Conservation (phyloP, 129 eudicot species). For the Flaveria sonorensis region DNA sequence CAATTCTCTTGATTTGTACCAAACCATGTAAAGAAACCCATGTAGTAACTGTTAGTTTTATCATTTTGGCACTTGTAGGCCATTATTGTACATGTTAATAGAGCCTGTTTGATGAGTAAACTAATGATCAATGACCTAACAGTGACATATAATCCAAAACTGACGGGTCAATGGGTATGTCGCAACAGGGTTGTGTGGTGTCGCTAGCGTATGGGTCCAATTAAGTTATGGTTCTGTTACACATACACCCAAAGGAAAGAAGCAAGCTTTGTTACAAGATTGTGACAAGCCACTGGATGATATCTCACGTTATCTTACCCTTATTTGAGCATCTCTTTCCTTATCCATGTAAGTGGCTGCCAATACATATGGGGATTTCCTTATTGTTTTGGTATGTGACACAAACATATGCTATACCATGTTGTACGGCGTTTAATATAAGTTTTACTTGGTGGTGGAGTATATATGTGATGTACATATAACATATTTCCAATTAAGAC, state of each 20-base stretch:
- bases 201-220: constrained; percentile 33
- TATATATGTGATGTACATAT: not conserved
- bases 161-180: constrained; percentile 17
- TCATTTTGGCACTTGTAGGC: not conserved
- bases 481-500: not conserved
- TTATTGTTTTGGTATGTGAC: not conserved
- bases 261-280: constrained; percentile 25
- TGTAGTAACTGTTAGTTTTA: not conserved
- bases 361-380: constrained; percentile 18
- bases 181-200: constrained; percentile 22
- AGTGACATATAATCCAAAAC: constrained; percentile 6
- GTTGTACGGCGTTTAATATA: not conserved
- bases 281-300: constrained; percentile 23
- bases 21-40: not conserved
- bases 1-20: not conserved
- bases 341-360: constrained; percentile 17
- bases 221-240: constrained; percentile 10
- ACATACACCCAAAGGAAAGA: constrained; percentile 15
- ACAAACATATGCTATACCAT: not conserved
- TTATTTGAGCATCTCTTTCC: not conserved
- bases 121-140: not conserved
- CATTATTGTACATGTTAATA: not conserved
- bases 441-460: not conserved
- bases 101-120: not conserved
- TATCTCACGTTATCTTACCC: constrained; percentile 5